Evolutionary conservation across 768 basidiomycete species (phyloP).

Genomic region (Cystofilobasidium macerans): DNA sequence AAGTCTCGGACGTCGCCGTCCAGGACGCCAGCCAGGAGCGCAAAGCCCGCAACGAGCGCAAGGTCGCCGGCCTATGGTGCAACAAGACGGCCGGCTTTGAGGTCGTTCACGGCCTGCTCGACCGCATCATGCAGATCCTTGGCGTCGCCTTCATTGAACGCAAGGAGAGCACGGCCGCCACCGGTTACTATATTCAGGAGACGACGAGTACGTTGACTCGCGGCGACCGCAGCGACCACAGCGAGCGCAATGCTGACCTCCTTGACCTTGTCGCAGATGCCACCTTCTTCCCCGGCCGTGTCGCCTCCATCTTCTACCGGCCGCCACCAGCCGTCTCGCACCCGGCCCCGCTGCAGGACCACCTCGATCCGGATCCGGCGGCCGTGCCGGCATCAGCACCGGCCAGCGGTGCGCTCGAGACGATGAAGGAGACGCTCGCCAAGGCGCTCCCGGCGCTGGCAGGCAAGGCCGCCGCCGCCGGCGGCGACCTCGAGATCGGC

Average conservation of each 20-base stretch:
- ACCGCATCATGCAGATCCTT: conserved; percentile 90
- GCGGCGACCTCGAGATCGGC: conserved; percentile 52
- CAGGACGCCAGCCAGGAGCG: conserved; percentile 81
- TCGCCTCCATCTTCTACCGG: conserved; percentile 83
- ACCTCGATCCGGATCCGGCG: conserved; percentile 19
- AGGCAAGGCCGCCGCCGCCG: conserved; percentile 29
- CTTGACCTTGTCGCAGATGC: conserved; percentile 71
- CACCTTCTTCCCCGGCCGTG: conserved; percentile 89
- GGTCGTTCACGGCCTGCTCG: conserved; percentile 85
- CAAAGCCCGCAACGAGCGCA: conserved; percentile 59
- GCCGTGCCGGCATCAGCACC: conserved; percentile 6
- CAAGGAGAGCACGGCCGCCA: conserved; percentile 47
- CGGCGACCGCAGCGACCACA: no score
- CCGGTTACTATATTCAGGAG: conserved; percentile 88
- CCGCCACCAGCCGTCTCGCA: conserved; percentile 38
- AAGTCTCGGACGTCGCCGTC: conserved; percentile 82
- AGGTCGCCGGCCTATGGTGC: conserved; percentile 86
- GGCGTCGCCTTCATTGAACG: conserved; percentile 70
- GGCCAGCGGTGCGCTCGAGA: conserved; percentile 32
- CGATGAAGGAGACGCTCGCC: conserved; percentile 43
- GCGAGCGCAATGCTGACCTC: no score
- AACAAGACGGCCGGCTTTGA: conserved; percentile 96
- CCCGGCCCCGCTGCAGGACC: conserved; percentile 17
- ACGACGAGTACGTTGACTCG: conserved; percentile 65
- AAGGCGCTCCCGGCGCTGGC: conserved; percentile 38